Evolutionary conservation across 2,329 filamentous ascomycete genomes (phyloP), one percentile per base, ranked within the genome.

Genomic region (Bimuria novae-zelandiae): DNA sequence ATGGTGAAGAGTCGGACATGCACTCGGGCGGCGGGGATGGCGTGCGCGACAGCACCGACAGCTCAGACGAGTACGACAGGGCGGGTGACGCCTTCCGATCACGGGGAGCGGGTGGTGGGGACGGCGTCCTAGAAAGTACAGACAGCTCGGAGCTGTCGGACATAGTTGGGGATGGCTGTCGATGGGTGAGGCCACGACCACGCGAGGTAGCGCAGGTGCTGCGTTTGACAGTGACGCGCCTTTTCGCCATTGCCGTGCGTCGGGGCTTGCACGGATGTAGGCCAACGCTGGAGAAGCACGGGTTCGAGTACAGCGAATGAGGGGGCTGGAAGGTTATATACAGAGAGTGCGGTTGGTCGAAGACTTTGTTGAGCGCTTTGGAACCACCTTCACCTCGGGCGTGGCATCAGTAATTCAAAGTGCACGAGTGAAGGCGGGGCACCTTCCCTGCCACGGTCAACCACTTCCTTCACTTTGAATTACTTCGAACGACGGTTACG

Each of bases 21-120:
- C 32, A 17, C n/a, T n/a, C 51, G 29, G 48, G 36, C n/a, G 50
- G 53, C 19, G 53, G 53, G 4, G 53, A 56, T 2, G 51, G 56
- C 25, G 56, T 44, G n/a, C 49, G 42, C 2, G 54, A 51, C 12
- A 49, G 27, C 7, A 42, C 32, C 3, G 45, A 52, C 10, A 55
- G 19, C 27, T 51, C 49, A 1, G 51, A 56, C 5, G 22, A 42
- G 11, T 54, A 42, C 3, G 57, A 57, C 3, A 47, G 16, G 0
- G 54, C 46, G 7, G 49, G 43, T 2, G 57, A 51, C 10, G 27
- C 8, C 10, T 27, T 11, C 17, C 22, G 36, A 14, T 11, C n/a
- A 35, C 29, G 8, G 8, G 23, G 3, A 10, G 22, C 14, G 12
- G 41, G 16, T 19, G 27, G 17, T 11, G 16, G 25, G 14, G 25